phyloP scores from a whole-genome alignment of 805 yeast genomes.

The Saccharomycopsis guyanensis region DNA sequence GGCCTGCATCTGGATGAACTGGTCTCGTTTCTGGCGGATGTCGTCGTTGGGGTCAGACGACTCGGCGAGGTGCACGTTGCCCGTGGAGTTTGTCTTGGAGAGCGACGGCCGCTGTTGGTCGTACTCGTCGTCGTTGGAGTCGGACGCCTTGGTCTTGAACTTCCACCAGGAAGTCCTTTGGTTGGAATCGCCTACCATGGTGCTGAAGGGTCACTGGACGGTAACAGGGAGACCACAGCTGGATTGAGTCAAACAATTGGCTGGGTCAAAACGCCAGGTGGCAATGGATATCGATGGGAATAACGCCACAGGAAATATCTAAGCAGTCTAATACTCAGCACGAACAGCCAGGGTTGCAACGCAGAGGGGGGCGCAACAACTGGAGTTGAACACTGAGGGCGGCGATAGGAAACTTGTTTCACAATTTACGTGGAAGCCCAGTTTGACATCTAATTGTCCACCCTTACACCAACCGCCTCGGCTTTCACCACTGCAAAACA shows the following conservation, averaged over 20 bases:
- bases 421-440: neutral
- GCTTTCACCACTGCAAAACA: too few relatives aligned
- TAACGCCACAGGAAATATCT: too few relatives aligned
- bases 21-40: constrained; percentile 29
- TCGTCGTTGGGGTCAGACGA: constrained; percentile 21
- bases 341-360: too few relatives aligned
- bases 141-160: constrained; percentile 10
- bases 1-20: constrained; percentile 5
- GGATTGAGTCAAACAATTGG: too few relatives aligned
- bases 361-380: too few relatives aligned
- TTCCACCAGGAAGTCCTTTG: constrained; percentile 20
- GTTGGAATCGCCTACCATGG: constrained; percentile 17
- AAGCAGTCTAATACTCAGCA: too few relatives aligned
- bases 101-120: constrained; percentile 2
- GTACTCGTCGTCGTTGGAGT: constrained; percentile 2
- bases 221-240: too few relatives aligned
- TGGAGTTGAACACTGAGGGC: too few relatives aligned
- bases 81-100: neutral
- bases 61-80: constrained; percentile 15
- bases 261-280: too few relatives aligned
- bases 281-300: too few relatives aligned
- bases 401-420: neutral
- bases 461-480: neutral
- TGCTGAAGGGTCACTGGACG: too few relatives aligned
- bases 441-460: neutral